Percentiles rank a stretch among this genome's conserved stretches.
Conservation (phyloP, 169 alveolate genomes). For the Plasmodium gonderi region DNA sequence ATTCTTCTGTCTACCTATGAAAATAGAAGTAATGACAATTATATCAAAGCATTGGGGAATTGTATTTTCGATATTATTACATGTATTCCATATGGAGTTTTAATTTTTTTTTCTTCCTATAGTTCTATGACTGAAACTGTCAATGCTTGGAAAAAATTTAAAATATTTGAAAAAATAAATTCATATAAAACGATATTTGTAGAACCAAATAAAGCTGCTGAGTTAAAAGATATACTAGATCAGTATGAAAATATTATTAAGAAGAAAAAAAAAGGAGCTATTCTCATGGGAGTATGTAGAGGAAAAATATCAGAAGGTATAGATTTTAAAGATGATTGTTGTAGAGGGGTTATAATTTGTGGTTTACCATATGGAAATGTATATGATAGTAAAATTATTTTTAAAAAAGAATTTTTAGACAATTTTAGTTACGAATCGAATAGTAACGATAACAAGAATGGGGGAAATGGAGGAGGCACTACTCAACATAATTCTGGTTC, state of each 20-base stretch:
- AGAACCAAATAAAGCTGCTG: slow-evolving; percentile 80
- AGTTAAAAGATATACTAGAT: slow-evolving; percentile 73
- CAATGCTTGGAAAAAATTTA: slow-evolving; percentile 87
- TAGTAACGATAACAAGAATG: neutral
- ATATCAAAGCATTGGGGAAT: slow-evolving; percentile 87
- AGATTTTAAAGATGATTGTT: slow-evolving; percentile 92
- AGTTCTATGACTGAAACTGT: slow-evolving; percentile 88
- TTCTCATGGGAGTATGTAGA: slow-evolving; percentile 94
- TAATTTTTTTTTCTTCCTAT: slow-evolving; percentile 92
- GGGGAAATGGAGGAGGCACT: neutral
- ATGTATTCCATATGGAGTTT: slow-evolving; percentile 89
- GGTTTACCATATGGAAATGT: slow-evolving; percentile 94
- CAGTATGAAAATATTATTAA: slow-evolving; percentile 84
- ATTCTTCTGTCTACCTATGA: slow-evolving; percentile 85
- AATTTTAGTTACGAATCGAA: slow-evolving; percentile 45
- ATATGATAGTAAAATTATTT: slow-evolving; percentile 89
- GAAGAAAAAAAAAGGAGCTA: slow-evolving; percentile 87
- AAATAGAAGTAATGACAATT: slow-evolving; percentile 84
- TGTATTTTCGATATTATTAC: slow-evolving; percentile 87
- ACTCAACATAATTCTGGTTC: neutral
- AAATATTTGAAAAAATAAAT: slow-evolving; percentile 80
- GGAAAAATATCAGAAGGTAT: slow-evolving; percentile 97
- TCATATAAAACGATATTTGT: slow-evolving; percentile 78
- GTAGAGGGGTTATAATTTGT: slow-evolving; percentile 92
- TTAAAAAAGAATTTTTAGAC: slow-evolving; percentile 90